Percentiles rank a stretch among this genome's conserved stretches.
Evolutionary conservation across 1,284 basidiomycete genomes (phyloP).

Genomic region (Mycena sp.): DNA sequence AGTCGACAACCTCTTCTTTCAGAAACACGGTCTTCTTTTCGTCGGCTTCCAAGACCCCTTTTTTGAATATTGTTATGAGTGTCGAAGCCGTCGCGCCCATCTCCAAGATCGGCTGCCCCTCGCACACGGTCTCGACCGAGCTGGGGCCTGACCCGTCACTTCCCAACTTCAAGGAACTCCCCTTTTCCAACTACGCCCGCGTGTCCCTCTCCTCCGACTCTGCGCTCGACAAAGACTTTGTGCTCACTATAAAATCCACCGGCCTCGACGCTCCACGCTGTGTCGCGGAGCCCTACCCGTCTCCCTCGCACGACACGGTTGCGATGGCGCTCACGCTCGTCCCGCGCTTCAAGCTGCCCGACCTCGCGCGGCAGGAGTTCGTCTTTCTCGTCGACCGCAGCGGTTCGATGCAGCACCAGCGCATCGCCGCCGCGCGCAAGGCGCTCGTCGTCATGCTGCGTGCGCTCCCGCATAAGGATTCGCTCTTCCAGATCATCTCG

Average conservation of each 20-base stretch:
- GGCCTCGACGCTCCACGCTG: constrained; percentile 29
- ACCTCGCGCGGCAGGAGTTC: constrained; percentile 25
- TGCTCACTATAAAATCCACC: constrained; percentile 31
- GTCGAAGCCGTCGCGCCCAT: constrained; percentile 57
- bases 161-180: constrained; percentile 37
- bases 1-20: background rate
- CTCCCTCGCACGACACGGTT: constrained; percentile 18
- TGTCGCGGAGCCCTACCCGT: constrained; percentile 29
- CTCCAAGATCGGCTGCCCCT: constrained; percentile 48
- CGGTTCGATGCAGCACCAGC: constrained; percentile 24
- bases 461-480: constrained; percentile 23
- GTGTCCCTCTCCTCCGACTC: constrained; percentile 24
- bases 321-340: constrained; percentile 32
- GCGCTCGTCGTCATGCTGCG: constrained; percentile 27
- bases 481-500: constrained; percentile 29
- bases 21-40: constrained; percentile 1
- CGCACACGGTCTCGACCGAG: constrained; percentile 43
- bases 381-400: constrained; percentile 30
- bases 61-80: constrained; percentile 39
- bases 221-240: constrained; percentile 27
- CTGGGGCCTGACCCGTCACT: constrained; percentile 26
- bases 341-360: constrained; percentile 31
- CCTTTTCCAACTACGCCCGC: constrained; percentile 45
- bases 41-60: constrained; percentile 8
- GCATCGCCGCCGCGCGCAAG: constrained; percentile 22